A percentile compares a stretch with the other conserved stretches of the same genome.
These are phyloP conservation scores for Scytalidium lignicola DNA, from an alignment of 2,329 filamentous ascomycete genomes.

Conservation along the genomic window DNA sequence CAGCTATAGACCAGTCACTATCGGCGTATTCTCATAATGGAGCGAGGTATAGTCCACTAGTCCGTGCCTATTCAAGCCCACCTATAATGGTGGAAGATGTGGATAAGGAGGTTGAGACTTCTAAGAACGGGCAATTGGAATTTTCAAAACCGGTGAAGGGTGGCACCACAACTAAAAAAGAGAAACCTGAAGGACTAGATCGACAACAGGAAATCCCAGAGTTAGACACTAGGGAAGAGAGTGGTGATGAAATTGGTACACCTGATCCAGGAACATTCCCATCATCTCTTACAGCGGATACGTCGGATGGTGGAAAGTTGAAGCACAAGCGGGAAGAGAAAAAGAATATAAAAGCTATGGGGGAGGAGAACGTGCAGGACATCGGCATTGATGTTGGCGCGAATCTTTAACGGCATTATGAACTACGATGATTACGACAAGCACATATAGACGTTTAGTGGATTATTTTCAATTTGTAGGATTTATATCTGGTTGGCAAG, in stretches of 20 bases:
- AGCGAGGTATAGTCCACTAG: background rate
- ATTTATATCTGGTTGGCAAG: too few relatives aligned
- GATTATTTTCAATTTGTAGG: too few relatives aligned
- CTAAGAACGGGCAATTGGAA: background rate
- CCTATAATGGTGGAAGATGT: background rate
- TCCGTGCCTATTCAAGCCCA: background rate
- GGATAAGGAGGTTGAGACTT: background rate
- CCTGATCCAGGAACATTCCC: background rate
- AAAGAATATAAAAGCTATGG: background rate
- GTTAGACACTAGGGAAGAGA: background rate
- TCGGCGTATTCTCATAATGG: background rate
- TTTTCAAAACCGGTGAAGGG: background rate
- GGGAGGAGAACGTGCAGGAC: too few relatives aligned
- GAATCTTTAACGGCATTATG: too few relatives aligned
- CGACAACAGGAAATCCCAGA: too few relatives aligned
- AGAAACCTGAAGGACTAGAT: background rate
- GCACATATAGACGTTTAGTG: too few relatives aligned
- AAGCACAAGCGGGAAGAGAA: background rate
- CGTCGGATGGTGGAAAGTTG: background rate
- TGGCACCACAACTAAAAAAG: background rate
- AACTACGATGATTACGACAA: too few relatives aligned
- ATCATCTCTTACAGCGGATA: background rate
- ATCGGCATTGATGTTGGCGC: too few relatives aligned
- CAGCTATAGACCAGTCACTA: background rate
- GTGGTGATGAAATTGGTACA: background rate